Evolutionary conservation across 352 stramenopile genomes (phyloP).

Genomic region (Pythium insidiosum): DNA sequence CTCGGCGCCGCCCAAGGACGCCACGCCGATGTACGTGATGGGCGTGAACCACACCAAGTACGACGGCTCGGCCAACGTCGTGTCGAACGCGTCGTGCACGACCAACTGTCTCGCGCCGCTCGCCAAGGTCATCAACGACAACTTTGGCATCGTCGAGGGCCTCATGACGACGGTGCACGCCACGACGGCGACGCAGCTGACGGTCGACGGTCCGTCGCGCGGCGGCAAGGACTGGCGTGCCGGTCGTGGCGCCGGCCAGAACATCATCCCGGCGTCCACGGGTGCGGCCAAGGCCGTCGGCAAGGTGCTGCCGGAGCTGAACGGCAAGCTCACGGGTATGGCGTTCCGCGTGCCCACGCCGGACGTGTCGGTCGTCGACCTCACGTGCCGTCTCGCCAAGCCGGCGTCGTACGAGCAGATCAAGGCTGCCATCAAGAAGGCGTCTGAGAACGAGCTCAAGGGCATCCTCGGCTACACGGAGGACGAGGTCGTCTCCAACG

Average conservation of each 20-base stretch:
- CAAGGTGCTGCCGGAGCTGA: conserved; percentile 44
- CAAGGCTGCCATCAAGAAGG: conserved; percentile 86
- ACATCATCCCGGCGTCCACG: conserved; percentile 92
- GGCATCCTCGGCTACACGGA: conserved; percentile 91
- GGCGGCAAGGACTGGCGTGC: conserved; percentile 92
- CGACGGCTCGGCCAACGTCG: conserved; percentile 66
- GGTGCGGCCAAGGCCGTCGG: conserved; percentile 34
- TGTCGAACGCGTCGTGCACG: conserved; percentile 78
- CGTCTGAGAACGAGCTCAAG: conserved; percentile 84
- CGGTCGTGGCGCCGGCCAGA: conserved; percentile 85
- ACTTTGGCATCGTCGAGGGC: conserved; percentile 46
- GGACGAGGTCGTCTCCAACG: conserved; percentile 87
- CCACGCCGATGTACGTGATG: conserved; percentile 96
- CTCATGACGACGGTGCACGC: conserved; percentile 43
- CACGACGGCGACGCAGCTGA: conserved; percentile 87
- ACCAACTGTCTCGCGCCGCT: conserved; percentile 64
- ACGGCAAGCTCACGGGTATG: conserved; percentile 94
- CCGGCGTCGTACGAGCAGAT: conserved; percentile 87
- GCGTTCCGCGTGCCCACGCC: conserved; percentile 92
- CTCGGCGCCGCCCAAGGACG: conserved; percentile 89
- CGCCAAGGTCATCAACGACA: conserved; percentile 53
- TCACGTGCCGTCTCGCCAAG: conserved; percentile 86
- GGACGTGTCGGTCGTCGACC: conserved; percentile 94
- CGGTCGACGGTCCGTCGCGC: conserved; percentile 91
- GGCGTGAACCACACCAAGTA: conserved; percentile 93